Evolutionary conservation across 1,139 yeast species (phyloP), one percentile per base, ranked within the genome.

Genomic region (Kodamaea anthophila): DNA sequence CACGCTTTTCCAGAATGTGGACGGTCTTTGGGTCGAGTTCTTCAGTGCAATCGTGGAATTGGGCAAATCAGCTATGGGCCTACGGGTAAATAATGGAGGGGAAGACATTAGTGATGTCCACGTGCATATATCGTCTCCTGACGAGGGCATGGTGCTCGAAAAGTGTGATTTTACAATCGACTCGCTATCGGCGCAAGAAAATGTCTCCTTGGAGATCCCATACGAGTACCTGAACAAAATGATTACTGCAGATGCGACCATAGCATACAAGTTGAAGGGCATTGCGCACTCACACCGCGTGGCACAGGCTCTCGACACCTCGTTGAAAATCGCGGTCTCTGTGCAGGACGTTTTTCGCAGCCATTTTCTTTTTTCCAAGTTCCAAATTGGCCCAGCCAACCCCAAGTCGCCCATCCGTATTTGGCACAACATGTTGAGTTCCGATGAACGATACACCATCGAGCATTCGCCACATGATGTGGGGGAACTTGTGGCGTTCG

Each of bases 311-410:
- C 43, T 79, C 5, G 78, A 77, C 35, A 66, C 76, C 4, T 59
- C 75, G 1, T 58, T 83, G 21, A 56, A 65, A 9, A 49, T 77
- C 5, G 78, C 87, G 1, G 88, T 83, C 1, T 73, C 84, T 3
- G 93, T 83, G 2, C 88, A 81, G 44, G 94, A 84, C 49, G 74
- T 77, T 9, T 82, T 82, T 56, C 72, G 71, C 35, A 49, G 68
- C 1, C 53, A 67, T 6, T 61, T 63, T 30, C 58, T 83, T 2
- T 79, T 72, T 42, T 77, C 88, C 3, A 77, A 75, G 40, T 83
- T 80, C 45, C 74, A 79, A 13, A 64, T 83, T 25, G 80, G 86
- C 8, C 68, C 86, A 3, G 63, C 79, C 2, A 65, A 66, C 18
- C 41, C 65, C 0, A 57, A 55, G 8, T 48, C 53, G 9, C 94